Evolutionary conservation across 1,284 basidiomycete genomes (phyloP).

Genomic region (Cryptococcus sp.): DNA sequence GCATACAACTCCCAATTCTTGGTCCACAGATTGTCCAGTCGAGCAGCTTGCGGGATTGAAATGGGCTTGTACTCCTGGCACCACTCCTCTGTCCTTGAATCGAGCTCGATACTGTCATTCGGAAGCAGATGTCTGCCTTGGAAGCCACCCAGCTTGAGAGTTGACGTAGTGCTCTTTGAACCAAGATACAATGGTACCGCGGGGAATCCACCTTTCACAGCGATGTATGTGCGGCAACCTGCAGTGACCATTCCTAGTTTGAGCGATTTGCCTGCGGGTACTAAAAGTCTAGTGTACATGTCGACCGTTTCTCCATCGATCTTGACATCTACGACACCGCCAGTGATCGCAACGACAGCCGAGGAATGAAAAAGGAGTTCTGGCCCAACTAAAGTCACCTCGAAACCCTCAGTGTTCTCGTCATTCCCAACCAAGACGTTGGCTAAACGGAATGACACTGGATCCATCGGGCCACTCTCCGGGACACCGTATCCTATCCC

Average conservation of each 20-base stretch:
- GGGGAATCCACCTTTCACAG: conserved; percentile 65
- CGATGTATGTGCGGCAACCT: conserved; percentile 63
- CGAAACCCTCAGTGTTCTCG: conserved; percentile 61
- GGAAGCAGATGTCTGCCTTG: conserved; percentile 58
- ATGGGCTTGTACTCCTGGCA: conserved; percentile 30
- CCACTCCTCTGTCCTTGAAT: conserved; percentile 56
- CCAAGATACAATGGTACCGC: conserved; percentile 61
- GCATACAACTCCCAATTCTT: conserved; percentile 60
- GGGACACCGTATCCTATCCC: conserved; percentile 64
- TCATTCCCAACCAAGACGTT: conserved; percentile 66
- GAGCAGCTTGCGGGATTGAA: conserved; percentile 16
- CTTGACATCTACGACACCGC: conserved; percentile 57
- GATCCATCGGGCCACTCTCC: conserved; percentile 68
- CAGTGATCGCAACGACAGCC: conserved; percentile 63
- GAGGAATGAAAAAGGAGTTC: conserved; percentile 58
- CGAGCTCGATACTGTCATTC: conserved; percentile 56
- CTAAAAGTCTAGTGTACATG: conserved; percentile 59
- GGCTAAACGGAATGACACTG: conserved; percentile 61
- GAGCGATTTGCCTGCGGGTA: conserved; percentile 58
- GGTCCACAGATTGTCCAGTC: conserved; percentile 27
- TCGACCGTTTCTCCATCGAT: conserved; percentile 54
- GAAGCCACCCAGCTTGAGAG: conserved; percentile 41
- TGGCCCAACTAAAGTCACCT: conserved; percentile 55
- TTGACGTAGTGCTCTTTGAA: conserved; percentile 52
- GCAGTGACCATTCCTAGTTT: conserved; percentile 47